phyloP scores from a whole-genome alignment of 2,329 filamentous ascomycete species.

The Stachybotrys elegans region DNA sequence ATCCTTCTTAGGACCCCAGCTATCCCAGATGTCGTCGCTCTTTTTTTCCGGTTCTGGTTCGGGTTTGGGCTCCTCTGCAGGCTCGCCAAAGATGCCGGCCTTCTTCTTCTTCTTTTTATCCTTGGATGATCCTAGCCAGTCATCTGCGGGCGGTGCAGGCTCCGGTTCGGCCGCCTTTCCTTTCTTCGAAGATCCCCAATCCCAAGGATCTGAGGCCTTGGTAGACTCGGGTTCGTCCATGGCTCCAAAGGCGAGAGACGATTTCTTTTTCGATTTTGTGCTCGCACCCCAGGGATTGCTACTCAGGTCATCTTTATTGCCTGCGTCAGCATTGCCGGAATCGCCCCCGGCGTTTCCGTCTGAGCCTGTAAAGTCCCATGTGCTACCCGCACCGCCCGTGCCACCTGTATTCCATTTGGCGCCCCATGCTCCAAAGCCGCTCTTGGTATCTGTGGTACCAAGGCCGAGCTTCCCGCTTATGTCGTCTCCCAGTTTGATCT shows the following conservation, averaged over 20 bases:
- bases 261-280: slow-evolving; percentile 46
- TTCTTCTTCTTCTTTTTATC: slow-evolving; percentile 37
- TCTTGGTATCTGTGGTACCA: slow-evolving; percentile 39
- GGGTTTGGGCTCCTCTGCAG: slow-evolving; percentile 14
- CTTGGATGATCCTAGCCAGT: slow-evolving; percentile 13
- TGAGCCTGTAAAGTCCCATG: slow-evolving; percentile 37
- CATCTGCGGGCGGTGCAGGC: slow-evolving; percentile 15
- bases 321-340: slow-evolving; percentile 20
- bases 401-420: slow-evolving; percentile 51
- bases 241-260: slow-evolving; percentile 42
- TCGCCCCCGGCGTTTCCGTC: too few species aligned
- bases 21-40: slow-evolving; percentile 25
- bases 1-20: slow-evolving; percentile 26
- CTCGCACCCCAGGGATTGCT: slow-evolving; percentile 46
- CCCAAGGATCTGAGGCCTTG: slow-evolving; percentile 25
- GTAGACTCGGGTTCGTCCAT: slow-evolving; percentile 33
- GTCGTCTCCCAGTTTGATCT: slow-evolving; percentile 62
- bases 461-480: slow-evolving; percentile 50
- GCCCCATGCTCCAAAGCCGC: slow-evolving; percentile 53
- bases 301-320: slow-evolving; percentile 35
- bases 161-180: slow-evolving; percentile 19
- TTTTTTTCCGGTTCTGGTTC: slow-evolving; percentile 20
- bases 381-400: slow-evolving; percentile 24
- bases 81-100: slow-evolving; percentile 17
- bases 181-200: slow-evolving; percentile 29